A percentile compares a stretch with the other conserved stretches of the same genome.
Conservation (phyloP, 495 filamentous ascomycete genomes). For the Penicillium paradoxum region DNA sequence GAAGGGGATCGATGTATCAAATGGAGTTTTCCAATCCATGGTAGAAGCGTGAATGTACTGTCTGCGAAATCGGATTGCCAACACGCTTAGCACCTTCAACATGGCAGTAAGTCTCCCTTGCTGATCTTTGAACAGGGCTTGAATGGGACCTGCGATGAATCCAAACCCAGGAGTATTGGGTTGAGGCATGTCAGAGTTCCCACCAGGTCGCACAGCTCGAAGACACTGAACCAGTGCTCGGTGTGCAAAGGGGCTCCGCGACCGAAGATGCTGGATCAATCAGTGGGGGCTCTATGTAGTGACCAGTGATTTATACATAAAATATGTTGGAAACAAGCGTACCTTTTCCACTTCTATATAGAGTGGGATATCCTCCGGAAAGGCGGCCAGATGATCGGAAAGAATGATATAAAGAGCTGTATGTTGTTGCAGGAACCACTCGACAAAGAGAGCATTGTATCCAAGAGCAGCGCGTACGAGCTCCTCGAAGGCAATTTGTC, state of each 20-base stretch:
- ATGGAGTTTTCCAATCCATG: constrained; percentile 34
- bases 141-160: constrained; percentile 39
- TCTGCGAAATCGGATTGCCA: constrained; percentile 32
- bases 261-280: constrained; percentile 28
- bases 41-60: constrained; percentile 30
- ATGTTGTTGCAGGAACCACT: constrained; percentile 44
- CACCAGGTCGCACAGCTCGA: constrained; percentile 17
- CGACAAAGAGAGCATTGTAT: constrained; percentile 26
- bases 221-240: constrained; percentile 31
- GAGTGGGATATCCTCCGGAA: constrained; percentile 30
- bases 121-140: constrained; percentile 31
- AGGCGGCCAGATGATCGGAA: constrained; percentile 28
- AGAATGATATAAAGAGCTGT: constrained; percentile 35
- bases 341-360: constrained; percentile 40
- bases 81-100: constrained; percentile 34
- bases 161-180: constrained; percentile 24
- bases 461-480: constrained; percentile 38
- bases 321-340: background rate
- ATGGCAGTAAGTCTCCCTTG: constrained; percentile 27
- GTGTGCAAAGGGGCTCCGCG: constrained; percentile 37
- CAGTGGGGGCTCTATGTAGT: background rate
- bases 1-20: constrained; percentile 31
- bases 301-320: background rate
- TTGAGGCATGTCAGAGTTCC: constrained; percentile 7
- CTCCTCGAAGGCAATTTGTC: constrained; percentile 37